Evolutionary conservation across 2,329 filamentous ascomycete species (phyloP).

Genomic region (Aspergillus persii): DNA sequence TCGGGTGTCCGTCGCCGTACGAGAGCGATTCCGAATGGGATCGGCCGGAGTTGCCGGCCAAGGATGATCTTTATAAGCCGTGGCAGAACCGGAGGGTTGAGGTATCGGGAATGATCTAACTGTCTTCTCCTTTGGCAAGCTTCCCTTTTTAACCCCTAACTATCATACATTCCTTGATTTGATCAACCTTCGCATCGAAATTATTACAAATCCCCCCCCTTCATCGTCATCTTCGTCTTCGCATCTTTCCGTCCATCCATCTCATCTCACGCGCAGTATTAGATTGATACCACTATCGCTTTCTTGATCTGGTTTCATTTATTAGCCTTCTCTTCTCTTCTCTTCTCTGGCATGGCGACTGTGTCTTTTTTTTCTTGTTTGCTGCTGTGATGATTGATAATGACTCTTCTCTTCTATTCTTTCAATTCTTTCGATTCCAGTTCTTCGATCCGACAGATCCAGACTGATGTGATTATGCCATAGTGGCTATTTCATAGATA

Average conservation of each 20-base stretch:
- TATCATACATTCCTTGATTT: not conserved
- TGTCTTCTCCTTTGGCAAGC: not conserved
- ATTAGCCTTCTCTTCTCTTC: no score
- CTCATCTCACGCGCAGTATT: not conserved
- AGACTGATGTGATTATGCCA: no score
- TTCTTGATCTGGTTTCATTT: no score
- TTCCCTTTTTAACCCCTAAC: no score
- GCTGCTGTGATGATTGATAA: not conserved
- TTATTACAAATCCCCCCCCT: not conserved
- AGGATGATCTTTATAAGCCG: constrained; percentile 24
- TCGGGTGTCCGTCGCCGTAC: constrained; percentile 5
- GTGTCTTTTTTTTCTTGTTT: not conserved
- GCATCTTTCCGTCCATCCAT: not conserved
- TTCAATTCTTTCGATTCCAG: no score
- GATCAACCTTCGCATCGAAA: not conserved
- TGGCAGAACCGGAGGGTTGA: constrained; percentile 29
- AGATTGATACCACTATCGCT: not conserved
- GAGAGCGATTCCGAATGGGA: constrained; percentile 30
- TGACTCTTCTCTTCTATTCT: no score
- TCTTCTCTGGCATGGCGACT: not conserved
- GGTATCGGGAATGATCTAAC: constrained; percentile 31
- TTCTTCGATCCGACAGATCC: no score
- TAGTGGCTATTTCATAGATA: no score
- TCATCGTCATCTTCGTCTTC: not conserved
- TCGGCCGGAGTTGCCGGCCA: constrained; percentile 13